Evolutionary conservation across 768 basidiomycete genomes (phyloP), one percentile per base, ranked within the genome.

Genomic region (Serendipita sp.): DNA sequence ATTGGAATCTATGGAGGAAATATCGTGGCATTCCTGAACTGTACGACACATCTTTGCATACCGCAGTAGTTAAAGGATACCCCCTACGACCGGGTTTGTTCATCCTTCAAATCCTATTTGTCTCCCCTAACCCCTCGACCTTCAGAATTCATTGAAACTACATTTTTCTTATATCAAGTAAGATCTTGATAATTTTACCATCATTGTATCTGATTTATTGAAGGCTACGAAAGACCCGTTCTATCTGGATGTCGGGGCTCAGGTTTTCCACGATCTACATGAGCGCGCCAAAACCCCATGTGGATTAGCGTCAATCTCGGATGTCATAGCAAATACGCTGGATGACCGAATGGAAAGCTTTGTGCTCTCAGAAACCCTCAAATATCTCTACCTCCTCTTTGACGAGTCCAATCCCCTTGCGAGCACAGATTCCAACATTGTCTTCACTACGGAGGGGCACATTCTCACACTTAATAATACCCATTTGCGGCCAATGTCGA

Each of bases 271-370:
- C 62, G 95, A 98, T 70, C 71, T 98, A 30, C 79, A 75, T 22
- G 75, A 78, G 9, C 80, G 92, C 51, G 77, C 90, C 17, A 88
- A 84, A 72, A 90, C 93, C 3, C 78, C 81, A 11, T 98, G 95
- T 70, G 95, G 95, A 1, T 76, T 98, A 48, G 80, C 87, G 3
- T 85, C 89, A 5, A 83, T 98, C 63, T 76, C 79, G 66, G 88
- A 96, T 72, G 78, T 97, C 2, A 77, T 85, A 43, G 83, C 77
- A 31, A 88, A 90, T 67, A 77, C 82, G 67, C 82, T 81, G 17
- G 91, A 94, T 66, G 91, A 98, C 69, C 81, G 95, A 64, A 98
- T 98, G 96, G 96, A 98, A 72, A 91, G 88, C 3, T 99, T 98
- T 71, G 83, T 83, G n/a, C 77, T 97, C 33, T 92, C 90, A 2